Conservation (phyloP, 805 yeast genomes). For the Komagataella mondaviorum region DNA sequence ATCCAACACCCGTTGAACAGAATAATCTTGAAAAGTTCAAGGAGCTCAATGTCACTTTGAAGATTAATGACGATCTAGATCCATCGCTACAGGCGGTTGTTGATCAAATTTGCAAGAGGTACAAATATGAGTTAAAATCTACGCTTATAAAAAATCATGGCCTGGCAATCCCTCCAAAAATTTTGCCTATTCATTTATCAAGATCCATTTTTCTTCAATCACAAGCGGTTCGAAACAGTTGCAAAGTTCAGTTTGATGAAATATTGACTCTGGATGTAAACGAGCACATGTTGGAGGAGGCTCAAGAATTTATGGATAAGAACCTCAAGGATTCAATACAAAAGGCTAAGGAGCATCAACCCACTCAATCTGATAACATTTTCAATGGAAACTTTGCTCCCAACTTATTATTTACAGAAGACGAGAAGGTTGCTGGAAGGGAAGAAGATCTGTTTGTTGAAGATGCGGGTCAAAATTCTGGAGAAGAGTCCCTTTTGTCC, state of each 20-base stretch:
- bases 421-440: neutral
- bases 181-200: conserved; percentile 73
- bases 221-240: conserved; percentile 58
- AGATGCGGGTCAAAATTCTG: neutral
- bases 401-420: neutral
- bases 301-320: conserved; percentile 8
- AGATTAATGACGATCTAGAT: conserved; percentile 52
- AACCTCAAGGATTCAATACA: conserved; percentile 12
- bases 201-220: conserved; percentile 67
- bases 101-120: conserved; percentile 21
- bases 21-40: conserved; percentile 22
- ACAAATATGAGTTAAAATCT: conserved; percentile 28
- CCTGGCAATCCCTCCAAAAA: conserved; percentile 52
- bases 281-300: conserved; percentile 13
- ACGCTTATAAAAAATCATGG: conserved; percentile 54
- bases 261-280: conserved; percentile 33
- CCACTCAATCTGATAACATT: conserved; percentile 16
- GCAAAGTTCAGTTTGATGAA: conserved; percentile 57
- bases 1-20: conserved; percentile 6
- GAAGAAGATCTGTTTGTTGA: neutral
- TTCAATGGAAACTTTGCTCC: conserved; percentile 5
- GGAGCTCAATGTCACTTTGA: conserved; percentile 21
- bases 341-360: conserved; percentile 22
- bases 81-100: conserved; percentile 33
- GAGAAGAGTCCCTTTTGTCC: neutral